Evolutionary conservation across 1,284 basidiomycete genomes (phyloP), one percentile per base, ranked within the genome.

Genomic region (Ganoderma sp.): DNA sequence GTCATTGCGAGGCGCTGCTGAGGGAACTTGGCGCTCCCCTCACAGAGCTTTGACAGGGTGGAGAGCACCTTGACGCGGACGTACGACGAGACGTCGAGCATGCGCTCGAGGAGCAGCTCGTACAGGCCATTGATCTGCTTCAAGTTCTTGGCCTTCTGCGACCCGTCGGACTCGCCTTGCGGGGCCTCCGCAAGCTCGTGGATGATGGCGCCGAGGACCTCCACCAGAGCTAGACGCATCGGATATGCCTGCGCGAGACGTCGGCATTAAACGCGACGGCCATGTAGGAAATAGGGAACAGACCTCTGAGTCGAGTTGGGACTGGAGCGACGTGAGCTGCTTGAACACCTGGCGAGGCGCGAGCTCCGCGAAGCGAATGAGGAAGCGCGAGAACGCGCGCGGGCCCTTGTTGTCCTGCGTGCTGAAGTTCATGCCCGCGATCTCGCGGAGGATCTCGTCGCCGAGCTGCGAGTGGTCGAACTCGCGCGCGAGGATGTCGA

Each of bases 231-330:
- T 83, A 96, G 94, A 45, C 98, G 93, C 90, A 99, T 97, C 0
- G 96, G 95, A 76, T 99, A 98, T 0, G 95, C 92, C 93, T 96
- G 65, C 0, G 10, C 22, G 42, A 48, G 42, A 28, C 3, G 32
- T 45, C 6, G 39, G 34, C 32, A 14, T 17, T 39, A 9, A 69
- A 12, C 28, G 12, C 19, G 19, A 32, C 69, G 8, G 57, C 57
- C 63, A 22, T 63, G 41, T 19, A 37, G 4, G 28, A 57, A 67
- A 54, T 56, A 34, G 62, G 2, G 19, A 9, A 76, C 87, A 25
- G 75, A 94, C 95, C 81, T 99, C 97, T 41, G 94, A 96, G 77
- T 99, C 97, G 42, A 98, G 84, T 76, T 98, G 97, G 28, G 87
- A 84, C 37, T 95, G 84, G 12, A 99, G 81, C 58, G 99, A 81